phyloP scores from a whole-genome alignment of 2,329 filamentous ascomycete species.

The Aureobasidium sp. region DNA sequence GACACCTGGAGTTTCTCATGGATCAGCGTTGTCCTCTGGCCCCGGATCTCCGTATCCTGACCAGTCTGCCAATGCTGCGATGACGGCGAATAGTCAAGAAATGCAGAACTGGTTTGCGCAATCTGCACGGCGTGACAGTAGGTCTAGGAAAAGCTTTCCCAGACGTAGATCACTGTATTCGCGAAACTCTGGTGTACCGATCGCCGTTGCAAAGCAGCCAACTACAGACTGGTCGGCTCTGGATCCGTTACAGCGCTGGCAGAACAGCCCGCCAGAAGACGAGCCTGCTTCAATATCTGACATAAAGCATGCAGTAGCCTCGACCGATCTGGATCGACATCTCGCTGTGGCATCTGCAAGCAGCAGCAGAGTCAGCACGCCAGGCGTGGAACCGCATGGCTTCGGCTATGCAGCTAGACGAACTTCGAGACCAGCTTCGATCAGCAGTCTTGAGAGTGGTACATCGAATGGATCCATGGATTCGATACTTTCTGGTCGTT shows the following conservation, averaged over 20 bases:
- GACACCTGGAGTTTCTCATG: neutral
- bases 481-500: constrained; percentile 9
- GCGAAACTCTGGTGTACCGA: constrained; percentile 9
- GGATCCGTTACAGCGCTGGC: constrained; percentile 55
- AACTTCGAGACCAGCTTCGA: constrained; percentile 8
- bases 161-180: constrained; percentile 8
- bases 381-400: neutral
- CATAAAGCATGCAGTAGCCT: constrained; percentile 54
- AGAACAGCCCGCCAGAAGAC: constrained; percentile 61
- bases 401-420: neutral
- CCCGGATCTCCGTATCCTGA: neutral
- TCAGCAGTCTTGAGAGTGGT: constrained; percentile 11
- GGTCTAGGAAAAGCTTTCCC: constrained; percentile 1
- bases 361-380: constrained; percentile 12
- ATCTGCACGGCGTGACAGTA: constrained; percentile 4
- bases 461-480: constrained; percentile 10
- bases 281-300: constrained; percentile 58
- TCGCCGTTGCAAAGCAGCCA: constrained; percentile 4
- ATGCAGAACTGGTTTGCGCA: constrained; percentile 11
- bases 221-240: constrained; percentile 34
- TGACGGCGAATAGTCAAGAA: constrained; percentile 12
- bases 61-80: constrained; percentile 4
- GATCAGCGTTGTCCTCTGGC: neutral
- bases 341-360: neutral
- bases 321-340: constrained; percentile 26